Evolutionary conservation across 164 flowering plant species (phyloP), one percentile per base, ranked within the genome.

Genomic region (Sextonia rubra): DNA sequence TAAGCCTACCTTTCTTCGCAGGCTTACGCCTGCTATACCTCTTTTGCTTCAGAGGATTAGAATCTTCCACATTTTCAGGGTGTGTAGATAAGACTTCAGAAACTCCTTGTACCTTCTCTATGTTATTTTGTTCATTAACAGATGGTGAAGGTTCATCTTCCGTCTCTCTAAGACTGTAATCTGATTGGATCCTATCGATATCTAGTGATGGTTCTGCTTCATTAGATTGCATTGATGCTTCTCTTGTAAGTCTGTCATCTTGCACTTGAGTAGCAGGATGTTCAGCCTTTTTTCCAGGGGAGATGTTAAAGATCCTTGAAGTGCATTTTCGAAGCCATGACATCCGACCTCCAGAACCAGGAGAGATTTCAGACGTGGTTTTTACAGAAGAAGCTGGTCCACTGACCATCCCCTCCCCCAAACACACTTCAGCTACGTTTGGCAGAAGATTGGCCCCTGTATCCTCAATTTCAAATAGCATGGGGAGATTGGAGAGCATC

Each of bases 281-380:
- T 12, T 66, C 69, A 27, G 52, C 25, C 70, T 60, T 74, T 66
- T 75, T 77, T 18, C 67, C 69, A 12, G 80, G 83, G 44, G 83
- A 80, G 67, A 80, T 22, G 64, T 77, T 80, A 20, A 87, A 81
- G 69, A 91, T 77, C 76, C 68, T 85, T 14, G 86, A 76, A 47
- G 89, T 85, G 82, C 96, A 92, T 79, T 87, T 90, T 29, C 76
- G 85, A 9, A 92, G 79, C 90, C 86, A 86, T 66, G 92, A 87
- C 74, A 79, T 73, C 11, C 69, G 82, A 37, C 83, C 86, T 29
- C 82, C 82, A 64, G 75, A 60, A 23, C n/a, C 64, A 20, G 85
- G 81, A 63, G 84, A 74, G 47, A 47, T 68, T 29, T 77, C 75
- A 23, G 32, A 22, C 30, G 60, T 72, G 26, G 29, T 71, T 69